Base-by-base conservation (phyloP, 2,329 filamentous ascomycete genomes). In the Acephala macrosclerotiorum region DNA sequence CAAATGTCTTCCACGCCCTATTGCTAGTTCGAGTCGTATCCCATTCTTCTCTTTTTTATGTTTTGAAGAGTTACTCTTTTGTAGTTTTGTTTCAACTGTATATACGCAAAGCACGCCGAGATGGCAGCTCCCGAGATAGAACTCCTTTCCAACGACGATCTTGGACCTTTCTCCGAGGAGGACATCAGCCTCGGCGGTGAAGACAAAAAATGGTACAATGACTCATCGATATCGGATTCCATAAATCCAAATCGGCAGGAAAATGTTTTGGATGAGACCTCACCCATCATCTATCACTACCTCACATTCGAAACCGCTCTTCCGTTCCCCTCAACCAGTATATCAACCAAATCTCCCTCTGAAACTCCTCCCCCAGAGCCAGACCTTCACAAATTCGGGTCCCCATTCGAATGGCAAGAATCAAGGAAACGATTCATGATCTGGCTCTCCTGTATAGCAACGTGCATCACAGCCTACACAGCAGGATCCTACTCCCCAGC, bases 401-500 rank as follows among this genome's bases (percentile, higher is more conserved):
- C 91, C 11, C 94, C 94, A 0, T 89, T 93, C 69, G 81, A 84
- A 11, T 97, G 94, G 93, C 87, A 91, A 0, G 75, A 80, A 63
- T 81, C 81, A 55, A 87, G 89, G 66, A 97, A 97, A 76, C 84
- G 82, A 26, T 77, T 91, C 66, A 88, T 92, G 71, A 87, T 95
- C 9, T 85, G 84, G 73, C 83, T 97, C 14, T 92, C 91, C 9
- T 96, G 91, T 75, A 78, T 88, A 7, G 92, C 92, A 1, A 96
- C 93, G 0, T 84, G 88, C 22, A 79, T 94, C 59, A 92, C 93
- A 0, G 93, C 93, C 7, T 96, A 94, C 77, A 87, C 91, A 0
- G 91, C 94, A 0, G 94, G 94, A 2, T 86, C 92, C 2, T 96
- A 96, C 77, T 91, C 90, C 7, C 90, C 93, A 0, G 87, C 91